Percentiles rank a stretch among this genome's conserved stretches.
These are phyloP conservation scores for Clonostachys rosea DNA, from an alignment of 2,329 filamentous ascomycete genomes.

Conservation along the genomic window DNA sequence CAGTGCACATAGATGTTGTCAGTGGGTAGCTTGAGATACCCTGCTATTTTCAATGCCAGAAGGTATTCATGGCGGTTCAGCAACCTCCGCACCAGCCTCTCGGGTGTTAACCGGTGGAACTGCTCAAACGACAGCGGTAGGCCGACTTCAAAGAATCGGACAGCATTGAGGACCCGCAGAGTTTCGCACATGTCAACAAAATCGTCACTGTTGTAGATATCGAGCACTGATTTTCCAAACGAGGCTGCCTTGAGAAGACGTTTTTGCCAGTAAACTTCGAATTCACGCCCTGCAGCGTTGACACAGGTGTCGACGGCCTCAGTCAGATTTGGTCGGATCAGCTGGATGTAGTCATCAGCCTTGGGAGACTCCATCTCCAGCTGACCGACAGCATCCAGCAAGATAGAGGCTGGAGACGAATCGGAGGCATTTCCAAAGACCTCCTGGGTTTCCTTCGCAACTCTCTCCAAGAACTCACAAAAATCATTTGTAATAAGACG, in stretches of 20 bases:
- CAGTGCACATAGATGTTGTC: constrained; percentile 94
- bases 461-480: constrained; percentile 97
- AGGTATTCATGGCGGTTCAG: constrained; percentile 89
- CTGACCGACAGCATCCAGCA: constrained; percentile 87
- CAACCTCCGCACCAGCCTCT: constrained; percentile 79
- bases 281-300: constrained; percentile 89
- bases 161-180: constrained; percentile 85
- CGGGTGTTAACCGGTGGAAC: constrained; percentile 84
- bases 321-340: constrained; percentile 81
- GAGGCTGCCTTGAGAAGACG: constrained; percentile 93
- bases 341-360: constrained; percentile 94
- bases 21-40: constrained; percentile 79
- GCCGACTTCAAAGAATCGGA: constrained; percentile 86
- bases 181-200: constrained; percentile 99
- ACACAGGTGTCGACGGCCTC: constrained; percentile 94
- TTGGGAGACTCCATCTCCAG: constrained; percentile 93
- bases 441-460: constrained; percentile 79
- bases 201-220: constrained; percentile 96
- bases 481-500: constrained; percentile 85
- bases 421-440: constrained; percentile 87
- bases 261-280: constrained; percentile 88
- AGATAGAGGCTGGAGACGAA: constrained; percentile 84
- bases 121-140: constrained; percentile 91
- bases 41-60: constrained; percentile 81
- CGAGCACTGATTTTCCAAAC: constrained; percentile 94